A percentile compares a stretch with the other conserved stretches of the same genome.
phyloP scores from a whole-genome alignment of 2,329 filamentous ascomycete genomes.

The Talaromyces marneffei region DNA sequence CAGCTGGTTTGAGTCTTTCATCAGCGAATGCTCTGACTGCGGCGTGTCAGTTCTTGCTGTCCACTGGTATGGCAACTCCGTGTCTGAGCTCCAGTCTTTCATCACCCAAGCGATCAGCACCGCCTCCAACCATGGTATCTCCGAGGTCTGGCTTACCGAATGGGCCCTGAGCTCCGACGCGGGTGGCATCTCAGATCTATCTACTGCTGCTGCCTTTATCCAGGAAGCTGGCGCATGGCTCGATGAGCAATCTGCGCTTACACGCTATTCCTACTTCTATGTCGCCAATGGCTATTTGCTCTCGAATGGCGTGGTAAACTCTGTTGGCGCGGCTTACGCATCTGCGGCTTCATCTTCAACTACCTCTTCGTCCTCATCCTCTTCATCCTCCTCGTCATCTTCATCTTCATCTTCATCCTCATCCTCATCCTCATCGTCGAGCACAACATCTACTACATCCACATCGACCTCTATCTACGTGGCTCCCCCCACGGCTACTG shows the following conservation, averaged over 20 bases:
- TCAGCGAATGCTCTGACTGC: slow-evolving; percentile 33
- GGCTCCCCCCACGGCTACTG: background rate
- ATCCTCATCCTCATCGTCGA: background rate
- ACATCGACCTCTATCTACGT: background rate
- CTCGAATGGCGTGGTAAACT: slow-evolving; percentile 21
- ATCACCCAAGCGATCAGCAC: slow-evolving; percentile 32
- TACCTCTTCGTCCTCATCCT: background rate
- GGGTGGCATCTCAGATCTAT: slow-evolving; percentile 20
- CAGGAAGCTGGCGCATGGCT: slow-evolving; percentile 35
- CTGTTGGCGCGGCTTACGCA: slow-evolving; percentile 28
- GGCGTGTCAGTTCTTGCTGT: slow-evolving; percentile 38
- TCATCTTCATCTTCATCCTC: background rate
- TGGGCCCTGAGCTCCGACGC: slow-evolving; percentile 30
- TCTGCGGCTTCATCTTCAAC: background rate
- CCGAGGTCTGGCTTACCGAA: slow-evolving; percentile 43
- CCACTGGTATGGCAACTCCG: slow-evolving; percentile 39
- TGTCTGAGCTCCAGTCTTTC: slow-evolving; percentile 6
- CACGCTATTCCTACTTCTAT: slow-evolving; percentile 41
- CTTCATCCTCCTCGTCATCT: background rate
- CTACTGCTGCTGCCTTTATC: slow-evolving; percentile 31
- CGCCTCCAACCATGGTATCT: slow-evolving; percentile 29
- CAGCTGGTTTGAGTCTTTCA: slow-evolving; percentile 37
- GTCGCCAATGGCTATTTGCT: slow-evolving; percentile 29
- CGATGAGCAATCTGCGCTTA: slow-evolving; percentile 32
- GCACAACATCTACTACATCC: background rate